Base-by-base conservation (phyloP, 73 alveolate genomes). In the Uronychia setigera region DNA sequence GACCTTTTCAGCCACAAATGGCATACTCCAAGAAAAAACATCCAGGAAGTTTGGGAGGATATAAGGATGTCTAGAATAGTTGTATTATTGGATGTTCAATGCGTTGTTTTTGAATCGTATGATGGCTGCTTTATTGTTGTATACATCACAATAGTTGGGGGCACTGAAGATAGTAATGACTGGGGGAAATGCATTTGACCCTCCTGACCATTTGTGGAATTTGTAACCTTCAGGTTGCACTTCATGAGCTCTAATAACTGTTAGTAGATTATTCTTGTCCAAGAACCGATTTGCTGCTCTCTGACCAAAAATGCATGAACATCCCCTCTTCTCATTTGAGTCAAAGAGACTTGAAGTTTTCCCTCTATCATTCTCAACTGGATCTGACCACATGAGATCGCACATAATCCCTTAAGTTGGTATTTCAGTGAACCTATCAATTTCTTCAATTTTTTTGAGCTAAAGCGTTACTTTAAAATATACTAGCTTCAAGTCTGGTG, bases 91-190 rank as follows among this genome's bases (percentile, higher is more conserved):
- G 58, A 93, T 87, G 80, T 91, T 93, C 78, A 93, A 67, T 58
- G 81, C 87, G 77, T 90, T 93, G 84, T 95, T 88, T 30, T 89
- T 77, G 31, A 95, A 85, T 59, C 67, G 85, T 27, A 95, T 92
- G 74, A 95, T 87, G n/a, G 98, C 96, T 29, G 95, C 95, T 84
- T 94, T 94, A 82, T 94, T 94, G 77, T 87, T 91, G 80, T 94
- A 94, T 27, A 77, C 90, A 75, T 90, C 98, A 77, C 98, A 94
- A 80, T 94, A 94, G 82, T 94, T 94, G 0, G 98, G 98, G 0
- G 98, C 98, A 33, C 93, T 75, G 67, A 95, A 95, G 29, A 95
- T 90, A 1, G 98, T 95, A 29, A 95, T 92, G 13, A 95, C 98
- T 26, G 93, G 76, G 29, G 98, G 98, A 79, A 95, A 95, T 29